Base-by-base conservation (phyloP, 2,329 filamentous ascomycete species). In the Alternaria burnsii region DNA sequence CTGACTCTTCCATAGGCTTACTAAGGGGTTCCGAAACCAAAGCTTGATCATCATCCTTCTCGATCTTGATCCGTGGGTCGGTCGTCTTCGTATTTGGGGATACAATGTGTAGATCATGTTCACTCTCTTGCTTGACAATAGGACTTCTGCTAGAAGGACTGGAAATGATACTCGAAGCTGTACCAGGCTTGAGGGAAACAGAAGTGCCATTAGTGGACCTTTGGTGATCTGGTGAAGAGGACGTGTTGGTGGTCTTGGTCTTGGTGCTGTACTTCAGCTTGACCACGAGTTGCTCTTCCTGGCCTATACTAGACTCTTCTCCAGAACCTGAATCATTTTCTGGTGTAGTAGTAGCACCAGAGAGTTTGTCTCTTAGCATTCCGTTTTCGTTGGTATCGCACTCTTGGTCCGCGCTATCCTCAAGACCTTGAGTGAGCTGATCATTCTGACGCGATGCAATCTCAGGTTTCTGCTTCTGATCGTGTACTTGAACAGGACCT, bases 261-360 rank as follows among this genome's bases (percentile, higher is more conserved):
- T 47, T 22, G 42, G 16, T 34, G 16, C 24, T 41, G 43, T 47
- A 48, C 34, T 55, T 55, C n/a, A 55, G 34, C 26, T 48, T 55
- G 34, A 55, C 34, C 20, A 55, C 9, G 24, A 55, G 44, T 7
- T 41, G 24, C 24, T 47, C 10, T 30, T 41, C 26, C 12, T 47
- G 10, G 20, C 26, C 26, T 14, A 18, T 9, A 32, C 18, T 20
- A 8, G 22, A 28, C 43, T 55, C 43, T 41, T 18, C 26, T 18
- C 8, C 46, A 10, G 46, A 26, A 36, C 9, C 18, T 22, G 20
- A 7, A 9, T 5, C 24, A 5, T 8, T 10, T 4, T 32, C 11
- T 3, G 12, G 1, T 18, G 16, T 41, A n/a, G 24, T 1, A 2
- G 8, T 20, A 14, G 18, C 5, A 11, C 9, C 22, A n/a, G 11